Conservation (phyloP, 129 eudicot species). For the carrot (Daucus carota) region DH1_v3.0 NC_030386.2:28764001-28764500, state of each 20-base stretch:
- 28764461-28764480: too few species aligned
- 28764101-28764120: neutral
- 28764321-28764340: neutral
- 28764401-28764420: neutral
- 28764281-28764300: constrained; percentile 66
- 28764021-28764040: neutral
- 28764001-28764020: neutral
- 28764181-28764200: constrained; percentile 92
- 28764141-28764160: neutral
- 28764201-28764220: constrained; percentile 94
- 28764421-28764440: neutral
- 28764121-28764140: neutral
- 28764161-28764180: constrained; percentile 93
- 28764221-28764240: constrained; percentile 67
- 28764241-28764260: constrained; percentile 57
- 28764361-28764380: neutral
- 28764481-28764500: too few species aligned
- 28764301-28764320: constrained; percentile 51
- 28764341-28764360: too few species aligned
- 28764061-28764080: neutral
- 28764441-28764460: neutral
- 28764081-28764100: too few species aligned
- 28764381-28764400: neutral
- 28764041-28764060: neutral
- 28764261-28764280: constrained; percentile 84